Evolutionary conservation across 2,329 filamentous ascomycete genomes (phyloP), one percentile per base, ranked within the genome.

Genomic region (Aspergillus pseudotamarii): DNA sequence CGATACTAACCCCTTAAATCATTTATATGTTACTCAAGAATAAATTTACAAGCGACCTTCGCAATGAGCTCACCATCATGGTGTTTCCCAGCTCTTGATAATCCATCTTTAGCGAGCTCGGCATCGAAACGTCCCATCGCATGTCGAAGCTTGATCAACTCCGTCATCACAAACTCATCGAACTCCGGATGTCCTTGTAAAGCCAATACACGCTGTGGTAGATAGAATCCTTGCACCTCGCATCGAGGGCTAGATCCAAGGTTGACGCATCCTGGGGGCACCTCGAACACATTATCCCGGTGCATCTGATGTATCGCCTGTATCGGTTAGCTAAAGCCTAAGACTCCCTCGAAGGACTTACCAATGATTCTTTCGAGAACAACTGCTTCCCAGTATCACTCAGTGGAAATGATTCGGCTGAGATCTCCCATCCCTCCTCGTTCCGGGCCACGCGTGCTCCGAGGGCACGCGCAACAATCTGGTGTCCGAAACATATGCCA

Each of bases 121-220:
- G 71, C 70, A 21, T 65, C 61, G 26, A 76, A 73, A 2, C 72
- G 41, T 1, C 71, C 71, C 38, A 45, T 57, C 0, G 62, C 58
- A 53, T 75, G 67, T 12, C 73, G 61, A 1, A 60, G 51, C 34
- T 69, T 48, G n/a, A 75, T 26, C 6, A 76, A 69, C 58, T 77
- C 74, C 1, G 76, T 73, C 66, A 83, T 80, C 59, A 74, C 69
- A 34, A 65, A 72, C 26, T 69, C 71, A 19, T 75, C 79, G 63
- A 81, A 83, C 59, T 84, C 82, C 6, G 82, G 82, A 58, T 84
- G 82, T n/a, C 80, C 82, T 60, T 84, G 82, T 0, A 84, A 76
- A 2, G 79, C 78, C 28, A 84, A 71, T 54, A 81, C 72, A 2
- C 69, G 69, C 2, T 73, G 70, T 2, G 81, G 77, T 6, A 70